Evolutionary conservation across 2,329 filamentous ascomycete species (phyloP).

Genomic region (Trichoderma pleuroti): DNA sequence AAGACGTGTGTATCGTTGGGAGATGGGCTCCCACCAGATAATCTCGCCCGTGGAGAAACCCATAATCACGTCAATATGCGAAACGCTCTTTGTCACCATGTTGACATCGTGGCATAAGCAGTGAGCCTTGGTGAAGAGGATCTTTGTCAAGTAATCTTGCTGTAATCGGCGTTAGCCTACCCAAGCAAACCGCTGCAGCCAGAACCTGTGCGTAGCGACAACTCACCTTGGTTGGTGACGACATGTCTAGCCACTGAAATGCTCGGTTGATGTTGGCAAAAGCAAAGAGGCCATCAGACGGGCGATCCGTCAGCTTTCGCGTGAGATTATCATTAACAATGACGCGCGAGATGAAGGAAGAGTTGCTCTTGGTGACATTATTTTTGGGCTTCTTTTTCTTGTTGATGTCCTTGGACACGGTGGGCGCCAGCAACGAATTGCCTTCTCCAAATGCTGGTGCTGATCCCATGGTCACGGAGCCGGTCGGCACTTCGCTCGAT

Average conservation of each 20-base stretch:
- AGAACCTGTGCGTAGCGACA: background rate
- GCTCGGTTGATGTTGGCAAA: slow-evolving; percentile 96
- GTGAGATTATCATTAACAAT: slow-evolving; percentile 80
- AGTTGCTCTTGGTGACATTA: slow-evolving; percentile 97
- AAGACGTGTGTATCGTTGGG: slow-evolving; percentile 88
- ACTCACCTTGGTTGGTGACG: slow-evolving; percentile 63
- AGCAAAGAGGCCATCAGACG: slow-evolving; percentile 74
- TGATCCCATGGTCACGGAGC: slow-evolving; percentile 40
- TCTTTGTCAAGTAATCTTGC: slow-evolving; percentile 90
- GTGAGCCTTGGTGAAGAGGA: slow-evolving; percentile 94
- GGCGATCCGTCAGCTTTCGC: slow-evolving; percentile 76
- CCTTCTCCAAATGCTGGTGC: slow-evolving; percentile 79
- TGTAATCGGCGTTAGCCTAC: slow-evolving; percentile 38
- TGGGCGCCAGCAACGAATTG: slow-evolving; percentile 67
- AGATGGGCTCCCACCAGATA: slow-evolving; percentile 97
- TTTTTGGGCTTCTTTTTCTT: slow-evolving; percentile 95
- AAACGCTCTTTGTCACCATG: slow-evolving; percentile 68
- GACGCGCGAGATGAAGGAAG: slow-evolving; percentile 94
- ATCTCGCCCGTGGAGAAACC: slow-evolving; percentile 96
- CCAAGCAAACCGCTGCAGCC: background rate
- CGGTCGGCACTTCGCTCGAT: slow-evolving; percentile 49
- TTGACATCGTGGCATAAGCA: slow-evolving; percentile 95
- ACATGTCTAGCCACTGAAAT: slow-evolving; percentile 93
- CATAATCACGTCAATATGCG: slow-evolving; percentile 87
- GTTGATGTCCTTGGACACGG: slow-evolving; percentile 64